Evolutionary conservation across 164 flowering plant species (phyloP).

Genomic region (Stephania cephalantha): DNA sequence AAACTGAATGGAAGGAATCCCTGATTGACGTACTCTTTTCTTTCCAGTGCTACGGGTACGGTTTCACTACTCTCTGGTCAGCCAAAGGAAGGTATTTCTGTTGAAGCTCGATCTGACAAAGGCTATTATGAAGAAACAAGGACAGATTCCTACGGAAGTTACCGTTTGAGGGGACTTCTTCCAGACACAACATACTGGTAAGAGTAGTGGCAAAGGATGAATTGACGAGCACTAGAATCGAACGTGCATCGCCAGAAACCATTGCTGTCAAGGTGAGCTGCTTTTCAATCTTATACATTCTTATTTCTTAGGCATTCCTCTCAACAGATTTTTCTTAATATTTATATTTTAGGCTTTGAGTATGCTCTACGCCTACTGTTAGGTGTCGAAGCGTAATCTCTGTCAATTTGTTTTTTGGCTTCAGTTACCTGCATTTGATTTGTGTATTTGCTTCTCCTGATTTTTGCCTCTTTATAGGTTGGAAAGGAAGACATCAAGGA

Average conservation of each 20-base stretch:
- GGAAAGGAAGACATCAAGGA: conserved; percentile 65
- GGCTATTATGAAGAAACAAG: conserved; percentile 87
- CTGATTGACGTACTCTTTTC: conserved; percentile 13
- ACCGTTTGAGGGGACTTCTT: conserved; percentile 80
- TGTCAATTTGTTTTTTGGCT: not conserved
- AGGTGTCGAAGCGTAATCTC: not conserved
- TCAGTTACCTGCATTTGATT: not conserved
- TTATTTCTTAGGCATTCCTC: not conserved
- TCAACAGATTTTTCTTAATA: not conserved
- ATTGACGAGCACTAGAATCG: conserved; percentile 43
- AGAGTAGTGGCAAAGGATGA: conserved; percentile 64
- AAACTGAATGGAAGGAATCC: not conserved
- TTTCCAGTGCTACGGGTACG: conserved; percentile 72
- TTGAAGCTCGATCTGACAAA: conserved; percentile 88
- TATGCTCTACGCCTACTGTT: not conserved
- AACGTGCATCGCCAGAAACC: conserved; percentile 88
- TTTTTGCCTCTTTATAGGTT: conserved; percentile 38
- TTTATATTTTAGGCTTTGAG: not conserved
- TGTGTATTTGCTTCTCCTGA: not conserved
- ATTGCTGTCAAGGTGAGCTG: conserved; percentile 53
- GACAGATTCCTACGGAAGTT: conserved; percentile 76
- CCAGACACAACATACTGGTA: conserved; percentile 71
- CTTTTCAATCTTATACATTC: not conserved
- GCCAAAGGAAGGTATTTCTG: conserved; percentile 74
- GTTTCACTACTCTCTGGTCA: conserved; percentile 83